Evolutionary conservation across 2,329 filamentous ascomycete species (phyloP), one percentile per base, ranked within the genome.

Genomic region (Drechslerella dactyloides): DNA sequence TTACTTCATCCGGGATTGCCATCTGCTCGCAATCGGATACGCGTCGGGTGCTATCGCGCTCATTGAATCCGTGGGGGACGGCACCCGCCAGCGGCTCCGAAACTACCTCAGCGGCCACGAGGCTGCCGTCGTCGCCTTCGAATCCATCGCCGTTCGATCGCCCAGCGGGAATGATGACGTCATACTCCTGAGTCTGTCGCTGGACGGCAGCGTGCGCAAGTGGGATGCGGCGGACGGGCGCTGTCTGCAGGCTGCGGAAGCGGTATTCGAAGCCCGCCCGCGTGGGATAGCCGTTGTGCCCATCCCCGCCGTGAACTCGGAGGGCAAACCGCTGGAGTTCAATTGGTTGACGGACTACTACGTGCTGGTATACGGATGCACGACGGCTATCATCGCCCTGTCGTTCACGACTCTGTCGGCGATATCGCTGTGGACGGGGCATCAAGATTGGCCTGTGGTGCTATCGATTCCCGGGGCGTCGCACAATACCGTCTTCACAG

Each of bases 391-490:
- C 21, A 72, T 73, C 3, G 73, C 76, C 15, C 53, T 77, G 33
- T 73, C 73, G 37, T 74, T 75, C 6, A 73, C 72, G 23, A 77
- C 75, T 7, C 60, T 77, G 17, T 73, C 73, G 60, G 54, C 56
- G 0, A 50, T 75, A 27, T 42, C 74, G 2, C 56, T 76, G 24
- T 77, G 75, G 75, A 74, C 74, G 10, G 75, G 75, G 6, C 64
- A 74, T 30, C 57, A 66, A 1, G 75, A 76, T 17, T 76, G 75
- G 75, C 74, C 74, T n/a, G 55, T 76, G n/a, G 64, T 68, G 53
- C 50, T 73, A 23, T 62, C 69, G 2, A 72, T 74, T 19, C 61
- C 73, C n/a, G 69, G 64, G 3, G 55, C 59, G 8, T 59, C 61
- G 6, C 70, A 73, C 23, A 68, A 65, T 33, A 73, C 69, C 23